Conservation (phyloP, 2,329 filamentous ascomycete genomes). For the Magnaporthiopsis rhizophila region DNA sequence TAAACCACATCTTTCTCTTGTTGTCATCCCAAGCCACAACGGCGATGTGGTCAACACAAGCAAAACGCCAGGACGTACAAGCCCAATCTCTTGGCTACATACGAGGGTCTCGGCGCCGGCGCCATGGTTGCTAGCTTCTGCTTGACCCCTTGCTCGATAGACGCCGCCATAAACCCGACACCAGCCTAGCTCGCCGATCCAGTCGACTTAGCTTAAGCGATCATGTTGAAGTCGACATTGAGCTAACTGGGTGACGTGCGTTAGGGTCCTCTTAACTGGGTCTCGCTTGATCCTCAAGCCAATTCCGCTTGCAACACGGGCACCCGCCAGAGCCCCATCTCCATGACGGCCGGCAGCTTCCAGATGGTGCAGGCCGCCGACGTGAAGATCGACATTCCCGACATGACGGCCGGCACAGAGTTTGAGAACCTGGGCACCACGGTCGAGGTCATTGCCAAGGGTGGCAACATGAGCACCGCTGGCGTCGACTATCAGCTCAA, state of each 20-base stretch:
- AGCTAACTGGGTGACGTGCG: background rate
- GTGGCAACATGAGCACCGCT: conserved; percentile 25
- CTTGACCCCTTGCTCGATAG: background rate
- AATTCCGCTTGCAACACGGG: conserved; percentile 45
- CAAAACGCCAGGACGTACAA: no score
- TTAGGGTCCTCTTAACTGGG: conserved; percentile 27
- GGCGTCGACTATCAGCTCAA: conserved; percentile 28
- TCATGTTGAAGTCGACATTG: background rate
- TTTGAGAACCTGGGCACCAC: conserved; percentile 53
- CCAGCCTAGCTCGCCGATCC: background rate
- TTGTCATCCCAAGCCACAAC: background rate
- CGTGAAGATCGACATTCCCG: conserved; percentile 32
- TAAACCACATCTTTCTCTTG: background rate
- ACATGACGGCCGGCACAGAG: conserved; percentile 31
- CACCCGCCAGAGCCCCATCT: conserved; percentile 49
- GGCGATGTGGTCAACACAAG: no score
- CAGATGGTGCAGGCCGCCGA: conserved; percentile 22
- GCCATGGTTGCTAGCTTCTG: no score
- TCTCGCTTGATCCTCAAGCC: conserved; percentile 23
- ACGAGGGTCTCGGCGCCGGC: no score
- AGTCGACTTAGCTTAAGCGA: no score
- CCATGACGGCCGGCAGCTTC: conserved; percentile 33
- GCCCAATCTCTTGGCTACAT: no score
- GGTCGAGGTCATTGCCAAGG: conserved; percentile 43
- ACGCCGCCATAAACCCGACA: background rate